phyloP scores from a whole-genome alignment of 345 rosid species.

The Ailanthus altissimus region DNA sequence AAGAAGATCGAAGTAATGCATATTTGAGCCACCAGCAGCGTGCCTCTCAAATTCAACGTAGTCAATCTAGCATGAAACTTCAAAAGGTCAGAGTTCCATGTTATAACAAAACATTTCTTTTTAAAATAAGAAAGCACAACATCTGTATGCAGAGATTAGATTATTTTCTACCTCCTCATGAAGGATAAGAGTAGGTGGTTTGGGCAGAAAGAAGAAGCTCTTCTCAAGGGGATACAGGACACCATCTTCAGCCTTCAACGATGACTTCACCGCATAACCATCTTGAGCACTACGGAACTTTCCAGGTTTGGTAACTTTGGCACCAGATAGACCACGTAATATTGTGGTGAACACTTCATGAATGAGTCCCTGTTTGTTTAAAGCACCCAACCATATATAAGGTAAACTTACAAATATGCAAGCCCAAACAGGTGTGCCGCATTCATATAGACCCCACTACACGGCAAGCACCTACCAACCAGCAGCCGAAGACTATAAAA shows the following conservation, averaged over 20 bases:
- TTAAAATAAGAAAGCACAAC: background rate
- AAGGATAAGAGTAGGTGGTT: constrained; percentile 97
- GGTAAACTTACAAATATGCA: constrained; percentile 15
- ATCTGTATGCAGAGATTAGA: background rate
- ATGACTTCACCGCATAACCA: constrained; percentile 98
- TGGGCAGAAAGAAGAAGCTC: constrained; percentile 94
- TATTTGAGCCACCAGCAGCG: constrained; percentile 97
- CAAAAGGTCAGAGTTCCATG: background rate
- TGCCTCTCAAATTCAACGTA: constrained; percentile 99
- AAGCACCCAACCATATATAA: constrained; percentile 9
- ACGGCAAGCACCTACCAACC: constrained; percentile 1
- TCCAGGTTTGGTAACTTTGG: constrained; percentile 96
- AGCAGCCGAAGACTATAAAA: background rate
- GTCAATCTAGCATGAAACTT: constrained; percentile 58
- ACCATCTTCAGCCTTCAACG: constrained; percentile 97
- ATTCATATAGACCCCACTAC: background rate
- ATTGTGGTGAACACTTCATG: constrained; percentile 92
- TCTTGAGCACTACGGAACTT: constrained; percentile 96
- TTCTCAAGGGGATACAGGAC: constrained; percentile 95
- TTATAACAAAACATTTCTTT: background rate
- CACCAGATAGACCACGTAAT: constrained; percentile 87
- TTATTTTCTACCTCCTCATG: constrained; percentile 75
- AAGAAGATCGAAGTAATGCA: constrained; percentile 98
- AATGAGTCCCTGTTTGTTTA: constrained; percentile 69
- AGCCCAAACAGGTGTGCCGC: background rate